These are phyloP conservation scores for Ziziphus jujuba DNA, from an alignment of 306 rosid species.

Conservation along the genomic window DNA sequence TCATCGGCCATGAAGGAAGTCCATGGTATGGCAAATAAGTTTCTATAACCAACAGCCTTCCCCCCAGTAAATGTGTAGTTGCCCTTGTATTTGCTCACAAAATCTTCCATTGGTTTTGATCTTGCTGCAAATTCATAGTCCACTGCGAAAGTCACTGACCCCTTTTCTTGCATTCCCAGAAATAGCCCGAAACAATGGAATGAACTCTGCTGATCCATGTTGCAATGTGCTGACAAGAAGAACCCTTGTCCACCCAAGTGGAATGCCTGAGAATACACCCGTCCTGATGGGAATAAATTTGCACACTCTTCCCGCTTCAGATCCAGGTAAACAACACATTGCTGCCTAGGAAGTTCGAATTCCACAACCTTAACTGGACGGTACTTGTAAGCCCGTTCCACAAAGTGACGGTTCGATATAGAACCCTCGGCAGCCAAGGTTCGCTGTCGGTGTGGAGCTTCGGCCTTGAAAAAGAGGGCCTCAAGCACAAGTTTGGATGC, in stretches of 20 bases:
- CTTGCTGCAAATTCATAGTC: conserved; percentile 96
- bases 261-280: conserved; percentile 97
- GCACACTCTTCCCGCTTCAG: conserved; percentile 86
- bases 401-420: conserved; percentile 59
- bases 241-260: conserved; percentile 98
- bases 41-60: conserved; percentile 94
- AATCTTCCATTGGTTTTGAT: conserved; percentile 76
- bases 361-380: conserved; percentile 98
- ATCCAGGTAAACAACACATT: conserved; percentile 92
- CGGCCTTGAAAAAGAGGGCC: conserved; percentile 90
- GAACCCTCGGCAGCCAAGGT: conserved; percentile 76
- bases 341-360: conserved; percentile 89
- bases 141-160: conserved; percentile 86
- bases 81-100: conserved; percentile 91
- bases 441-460: conserved; percentile 91
- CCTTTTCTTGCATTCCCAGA: conserved; percentile 97
- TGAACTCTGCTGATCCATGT: conserved; percentile 97
- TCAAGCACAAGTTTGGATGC: conserved; percentile 87
- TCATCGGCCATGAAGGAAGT: conserved; percentile 81
- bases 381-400: conserved; percentile 92
- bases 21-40: conserved; percentile 88
- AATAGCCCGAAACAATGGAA: conserved; percentile 95
- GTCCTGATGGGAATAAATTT: conserved; percentile 79
- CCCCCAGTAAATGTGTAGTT: conserved; percentile 96
- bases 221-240: conserved; percentile 96